Percentiles rank a stretch among this genome's conserved stretches.
Conservation (phyloP, 805 yeast species). For the Starmerella geochares region DNA sequence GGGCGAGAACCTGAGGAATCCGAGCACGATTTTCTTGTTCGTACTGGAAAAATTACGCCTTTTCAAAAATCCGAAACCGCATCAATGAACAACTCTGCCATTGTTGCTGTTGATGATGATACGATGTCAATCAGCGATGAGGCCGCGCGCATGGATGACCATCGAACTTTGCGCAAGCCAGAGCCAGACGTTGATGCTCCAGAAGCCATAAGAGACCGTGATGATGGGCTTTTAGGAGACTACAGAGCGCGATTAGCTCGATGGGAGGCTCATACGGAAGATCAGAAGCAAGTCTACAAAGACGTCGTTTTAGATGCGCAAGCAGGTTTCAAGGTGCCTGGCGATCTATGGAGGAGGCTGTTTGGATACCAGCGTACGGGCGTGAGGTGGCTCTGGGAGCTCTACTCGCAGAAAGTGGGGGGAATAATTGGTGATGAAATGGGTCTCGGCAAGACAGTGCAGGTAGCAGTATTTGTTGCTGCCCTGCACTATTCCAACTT, state of each 20-base stretch:
- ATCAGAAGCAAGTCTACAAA: constrained; percentile 18
- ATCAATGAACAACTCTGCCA: constrained; percentile 26
- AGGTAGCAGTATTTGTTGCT: constrained; percentile 81
- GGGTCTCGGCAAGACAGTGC: constrained; percentile 96
- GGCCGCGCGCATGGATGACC: constrained; percentile 23
- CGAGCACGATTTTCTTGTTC: constrained; percentile 64
- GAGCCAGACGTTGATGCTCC: constrained; percentile 23
- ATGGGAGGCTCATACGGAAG: constrained; percentile 41
- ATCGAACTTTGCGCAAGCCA: constrained; percentile 15
- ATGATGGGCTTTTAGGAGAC: constrained; percentile 69
- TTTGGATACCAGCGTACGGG: constrained; percentile 94
- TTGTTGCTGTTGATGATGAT: constrained; percentile 21
- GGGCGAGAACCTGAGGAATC: constrained; percentile 49
- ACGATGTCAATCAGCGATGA: constrained; percentile 15
- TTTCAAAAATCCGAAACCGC: constrained; percentile 43
- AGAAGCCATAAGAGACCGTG: constrained; percentile 36
- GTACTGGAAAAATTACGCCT: constrained; percentile 91
- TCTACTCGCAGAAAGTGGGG: constrained; percentile 80
- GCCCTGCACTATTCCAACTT: constrained; percentile 75
- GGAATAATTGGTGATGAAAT: constrained; percentile 97
- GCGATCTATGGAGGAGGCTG: constrained; percentile 74
- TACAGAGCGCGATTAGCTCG: constrained; percentile 38
- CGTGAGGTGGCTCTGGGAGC: constrained; percentile 95
- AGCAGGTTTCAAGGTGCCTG: constrained; percentile 61
- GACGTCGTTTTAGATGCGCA: constrained; percentile 42